Evolutionary conservation across 139 green algal species (phyloP), one percentile per base, ranked within the genome.

Genomic region (Trebouxia sp.): DNA sequence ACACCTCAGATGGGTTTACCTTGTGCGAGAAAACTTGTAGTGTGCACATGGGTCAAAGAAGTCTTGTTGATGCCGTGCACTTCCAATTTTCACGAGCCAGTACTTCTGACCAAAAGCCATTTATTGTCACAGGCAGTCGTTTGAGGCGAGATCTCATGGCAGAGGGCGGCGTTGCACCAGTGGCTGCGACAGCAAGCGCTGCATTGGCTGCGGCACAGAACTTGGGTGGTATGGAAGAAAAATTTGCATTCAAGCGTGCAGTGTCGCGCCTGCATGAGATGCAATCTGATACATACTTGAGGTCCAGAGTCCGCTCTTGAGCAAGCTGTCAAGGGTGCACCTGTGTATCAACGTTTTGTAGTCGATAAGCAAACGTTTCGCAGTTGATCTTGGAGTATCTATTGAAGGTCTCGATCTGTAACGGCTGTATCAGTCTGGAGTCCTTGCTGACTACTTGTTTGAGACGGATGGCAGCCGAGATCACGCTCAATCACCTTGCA

Each of bases 221-320:
- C 47, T 79, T 96, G 41, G 91, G 91, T 0, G 92, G 93, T 3
- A 50, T 81, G 48, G 91, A 96, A 80, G 92, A 97, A 88, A 82
- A 85, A 15, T 96, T 97, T 82, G 93, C 94, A 0, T 97, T 97
- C 82, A 72, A 38, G 12, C 85, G 93, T 17, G 92, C 92, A 0
- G 88, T 96, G 39, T 94, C 86, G 5, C 84, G 91, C 48, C 83
- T 96, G 58, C 82, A 92, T 45, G 92, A 96, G 81, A 96, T 96
- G 90, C 72, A 79, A 28, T 62, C 47, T 32, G 32, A 79, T 11
- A 58, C 43, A 20, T 79, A 65, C 15, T 11, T 79, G 28, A 11
- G 32, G 5, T 62, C 45, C 14, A 43, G 72, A 28, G 26, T 56
- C 3, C 28, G 26, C 17, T 22, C 20, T 0, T 77, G 22, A 72